A percentile compares a stretch with the other conserved stretches of the same genome.
phyloP scores from a whole-genome alignment of 179 eudicot species.

The Amaranthus tricolor region DNA sequence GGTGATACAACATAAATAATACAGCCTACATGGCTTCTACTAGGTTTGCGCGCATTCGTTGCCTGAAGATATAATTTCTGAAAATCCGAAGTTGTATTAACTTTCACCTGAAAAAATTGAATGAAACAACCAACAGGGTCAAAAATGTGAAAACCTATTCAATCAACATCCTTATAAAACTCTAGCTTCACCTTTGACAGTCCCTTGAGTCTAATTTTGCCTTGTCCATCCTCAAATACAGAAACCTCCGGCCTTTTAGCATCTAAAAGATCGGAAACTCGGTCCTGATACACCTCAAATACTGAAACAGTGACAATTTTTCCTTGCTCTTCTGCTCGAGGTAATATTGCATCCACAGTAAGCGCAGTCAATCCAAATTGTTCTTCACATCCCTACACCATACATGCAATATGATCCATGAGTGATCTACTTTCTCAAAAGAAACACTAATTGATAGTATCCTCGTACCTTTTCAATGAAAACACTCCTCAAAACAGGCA shows the following conservation, averaged over 20 bases:
- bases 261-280: constrained; percentile 64
- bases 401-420: background rate
- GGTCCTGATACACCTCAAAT: constrained; percentile 71
- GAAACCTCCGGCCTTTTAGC: constrained; percentile 54
- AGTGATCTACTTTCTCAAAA: background rate
- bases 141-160: background rate
- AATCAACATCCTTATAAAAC: background rate
- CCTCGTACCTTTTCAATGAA: no score
- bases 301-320: constrained; percentile 53
- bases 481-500: no score
- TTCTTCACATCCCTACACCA: constrained; percentile 55
- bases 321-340: constrained; percentile 41
- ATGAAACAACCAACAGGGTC: background rate
- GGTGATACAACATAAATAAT: constrained; percentile 51
- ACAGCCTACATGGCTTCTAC: constrained; percentile 68
- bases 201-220: constrained; percentile 73
- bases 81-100: constrained; percentile 58
- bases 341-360: constrained; percentile 51
- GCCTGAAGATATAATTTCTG: constrained; percentile 38
- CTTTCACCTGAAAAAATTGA: constrained; percentile 41
- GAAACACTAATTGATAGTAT: no score
- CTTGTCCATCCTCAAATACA: constrained; percentile 64
- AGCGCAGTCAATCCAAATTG: constrained; percentile 58
- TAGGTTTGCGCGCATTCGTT: constrained; percentile 28
- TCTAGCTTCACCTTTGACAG: constrained; percentile 56